Evolutionary conservation across 75 land plant species (phyloP), one percentile per base, ranked within the genome.

Genomic region (Azolla pinnata): DNA sequence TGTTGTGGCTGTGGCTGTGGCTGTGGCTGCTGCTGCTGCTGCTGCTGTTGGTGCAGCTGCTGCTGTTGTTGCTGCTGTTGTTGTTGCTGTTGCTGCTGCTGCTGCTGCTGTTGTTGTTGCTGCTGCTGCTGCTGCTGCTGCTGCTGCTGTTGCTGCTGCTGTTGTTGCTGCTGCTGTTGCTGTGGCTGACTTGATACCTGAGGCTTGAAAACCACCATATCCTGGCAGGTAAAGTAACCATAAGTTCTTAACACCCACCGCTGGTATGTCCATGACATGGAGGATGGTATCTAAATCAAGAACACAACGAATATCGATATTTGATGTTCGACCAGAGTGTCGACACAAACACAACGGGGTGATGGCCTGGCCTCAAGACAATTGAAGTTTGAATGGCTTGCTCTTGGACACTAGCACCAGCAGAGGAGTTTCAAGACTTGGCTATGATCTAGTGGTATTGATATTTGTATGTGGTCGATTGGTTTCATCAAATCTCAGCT

Each of bases 161-260:
- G 73, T 28, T 33, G 67, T 20, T 54, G 74, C 10, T 59, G 67
- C 33, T 71, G 82, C 40, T 60, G 79, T 21, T 63, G 82, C 50
- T 70, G 81, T 33, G 57, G 79, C 56, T 75, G 79, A 29, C 55
- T 75, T 20, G 89, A 38, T 17, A 62, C 51, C 50, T 85, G 95
- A 17, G 96, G 99, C 75, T 90, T 89, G 44, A 89, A 89, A 59
- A 89, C 91, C 53, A 95, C 99, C 87, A 78, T 83, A 73, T 95
- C 91, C 99, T 93, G 60, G n/a, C n/a, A n/a, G n/a, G n/a, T n/a
- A n/a, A n/a, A n/a, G n/a, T n/a, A n/a, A n/a, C n/a, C n/a, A n/a
- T n/a, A 26, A 49, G 1, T 54, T 2, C 52, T 16, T 67, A 60
- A 46, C 14, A 46, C 35, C 30, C 27, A 49, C 38, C 19, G 26